These are phyloP conservation scores for Backusella macrospora DNA, from an alignment of 192 early-diverging fungal genomes.

Conservation along the genomic window DNA sequence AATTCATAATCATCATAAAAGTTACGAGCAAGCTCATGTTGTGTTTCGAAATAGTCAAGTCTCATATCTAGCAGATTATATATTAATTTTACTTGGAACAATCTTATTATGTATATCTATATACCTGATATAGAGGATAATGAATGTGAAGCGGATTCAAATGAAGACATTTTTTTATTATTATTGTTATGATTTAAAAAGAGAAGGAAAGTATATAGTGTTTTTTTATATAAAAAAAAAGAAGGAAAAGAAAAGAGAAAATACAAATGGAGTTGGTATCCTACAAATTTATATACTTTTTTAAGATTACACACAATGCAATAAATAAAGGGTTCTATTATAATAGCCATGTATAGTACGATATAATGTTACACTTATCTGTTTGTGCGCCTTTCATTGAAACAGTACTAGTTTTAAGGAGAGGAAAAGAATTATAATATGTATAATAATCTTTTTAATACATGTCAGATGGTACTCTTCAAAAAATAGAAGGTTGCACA, in stretches of 20 bases:
- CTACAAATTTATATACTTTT: neutral
- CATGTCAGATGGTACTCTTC: neutral
- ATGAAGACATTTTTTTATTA: neutral
- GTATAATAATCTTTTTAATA: neutral
- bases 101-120: neutral
- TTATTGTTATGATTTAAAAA: no score
- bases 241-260: neutral
- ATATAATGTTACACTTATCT: neutral
- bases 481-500: neutral
- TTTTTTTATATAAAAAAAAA: neutral
- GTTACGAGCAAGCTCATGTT: slow-evolving; percentile 54
- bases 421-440: neutral
- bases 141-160: neutral
- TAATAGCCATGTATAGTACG: neutral
- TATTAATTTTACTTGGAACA: neutral
- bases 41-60: slow-evolving; percentile 51
- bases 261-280: neutral
- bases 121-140: neutral
- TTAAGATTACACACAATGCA: neutral
- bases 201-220: neutral
- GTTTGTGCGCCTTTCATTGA: neutral
- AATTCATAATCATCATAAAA: slow-evolving; percentile 64
- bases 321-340: neutral
- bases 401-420: neutral
- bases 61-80: neutral